phyloP scores from a whole-genome alignment of 305 asterid genomes.

The Fraxinus floribunda region DNA sequence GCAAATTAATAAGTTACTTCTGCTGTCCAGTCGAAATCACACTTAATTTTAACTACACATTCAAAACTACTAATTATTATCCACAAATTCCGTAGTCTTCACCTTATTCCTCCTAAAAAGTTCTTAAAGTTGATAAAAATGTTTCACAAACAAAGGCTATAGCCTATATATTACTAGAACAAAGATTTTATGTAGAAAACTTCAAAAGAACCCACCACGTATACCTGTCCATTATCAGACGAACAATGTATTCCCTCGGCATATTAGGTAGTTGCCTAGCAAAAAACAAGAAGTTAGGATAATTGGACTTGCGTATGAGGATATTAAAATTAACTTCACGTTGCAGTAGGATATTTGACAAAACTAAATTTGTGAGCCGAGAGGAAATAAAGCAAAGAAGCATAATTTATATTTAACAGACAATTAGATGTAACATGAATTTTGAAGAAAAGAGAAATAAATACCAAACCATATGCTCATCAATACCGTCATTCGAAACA shows the following conservation, averaged over 20 bases:
- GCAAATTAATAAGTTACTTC: background rate
- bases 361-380: background rate
- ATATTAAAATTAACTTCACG: background rate
- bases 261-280: conserved; percentile 95
- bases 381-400: conserved; percentile 9
- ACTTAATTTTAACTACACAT: background rate
- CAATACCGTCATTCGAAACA: conserved; percentile 79
- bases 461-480: conserved; percentile 95
- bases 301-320: too few species aligned
- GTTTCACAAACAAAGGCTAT: background rate
- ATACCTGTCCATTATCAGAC: conserved; percentile 97
- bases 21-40: background rate
- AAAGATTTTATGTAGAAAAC: too few species aligned
- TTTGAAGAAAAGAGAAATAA: conserved; percentile 23
- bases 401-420: background rate
- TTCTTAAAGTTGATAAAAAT: background rate
- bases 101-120: background rate
- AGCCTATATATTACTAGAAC: background rate
- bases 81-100: background rate
- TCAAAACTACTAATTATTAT: background rate
- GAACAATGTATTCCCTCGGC: conserved; percentile 98
- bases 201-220: background rate
- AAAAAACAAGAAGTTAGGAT: too few species aligned
- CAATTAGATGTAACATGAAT: background rate
- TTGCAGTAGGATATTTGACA: background rate